Evolutionary conservation across 2,329 filamentous ascomycete genomes (phyloP).

Genomic region (Nemania sp.): DNA sequence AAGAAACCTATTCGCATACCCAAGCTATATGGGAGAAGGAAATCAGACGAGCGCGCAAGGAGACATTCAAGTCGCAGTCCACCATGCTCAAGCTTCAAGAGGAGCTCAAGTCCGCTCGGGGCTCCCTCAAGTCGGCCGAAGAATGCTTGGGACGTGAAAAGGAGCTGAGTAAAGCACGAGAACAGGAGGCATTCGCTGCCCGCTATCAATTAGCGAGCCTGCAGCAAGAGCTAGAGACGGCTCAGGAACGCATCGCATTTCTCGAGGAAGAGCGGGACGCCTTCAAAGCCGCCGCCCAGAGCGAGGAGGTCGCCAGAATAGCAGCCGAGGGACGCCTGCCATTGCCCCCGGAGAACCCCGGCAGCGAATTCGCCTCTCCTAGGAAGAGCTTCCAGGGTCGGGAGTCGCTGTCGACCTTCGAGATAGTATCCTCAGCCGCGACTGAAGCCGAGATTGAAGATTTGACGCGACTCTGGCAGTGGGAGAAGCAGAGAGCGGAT

Average conservation of each 20-base stretch:
- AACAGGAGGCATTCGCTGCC: slow-evolving; percentile 71
- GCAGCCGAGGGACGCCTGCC: slow-evolving; percentile 73
- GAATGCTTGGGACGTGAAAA: slow-evolving; percentile 66
- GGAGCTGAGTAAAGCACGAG: slow-evolving; percentile 62
- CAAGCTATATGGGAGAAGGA: slow-evolving; percentile 75
- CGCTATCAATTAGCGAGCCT: slow-evolving; percentile 67
- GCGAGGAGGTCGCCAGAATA: slow-evolving; percentile 73
- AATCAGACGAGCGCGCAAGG: slow-evolving; percentile 69
- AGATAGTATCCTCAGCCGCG: slow-evolving; percentile 59
- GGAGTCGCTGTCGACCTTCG: slow-evolving; percentile 52
- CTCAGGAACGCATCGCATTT: slow-evolving; percentile 65
- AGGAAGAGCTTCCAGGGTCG: slow-evolving; percentile 50
- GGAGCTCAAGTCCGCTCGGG: slow-evolving; percentile 67
- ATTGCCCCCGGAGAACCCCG: slow-evolving; percentile 58
- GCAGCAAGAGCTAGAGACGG: slow-evolving; percentile 69
- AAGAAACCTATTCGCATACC: slow-evolving; percentile 70
- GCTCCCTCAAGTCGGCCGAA: slow-evolving; percentile 58
- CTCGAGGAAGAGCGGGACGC: slow-evolving; percentile 77
- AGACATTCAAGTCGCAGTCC: slow-evolving; percentile 76
- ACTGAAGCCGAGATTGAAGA: slow-evolving; percentile 65
- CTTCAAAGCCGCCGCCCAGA: slow-evolving; percentile 71
- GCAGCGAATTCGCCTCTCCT: slow-evolving; percentile 67
- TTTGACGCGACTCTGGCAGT: slow-evolving; percentile 56
- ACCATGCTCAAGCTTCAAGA: slow-evolving; percentile 72
- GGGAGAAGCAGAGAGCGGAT: slow-evolving; percentile 66